Percentiles rank a stretch among this genome's conserved stretches.
Conservation (phyloP, 169 alveolate species). For the Amoebophrya sp. region DNA sequence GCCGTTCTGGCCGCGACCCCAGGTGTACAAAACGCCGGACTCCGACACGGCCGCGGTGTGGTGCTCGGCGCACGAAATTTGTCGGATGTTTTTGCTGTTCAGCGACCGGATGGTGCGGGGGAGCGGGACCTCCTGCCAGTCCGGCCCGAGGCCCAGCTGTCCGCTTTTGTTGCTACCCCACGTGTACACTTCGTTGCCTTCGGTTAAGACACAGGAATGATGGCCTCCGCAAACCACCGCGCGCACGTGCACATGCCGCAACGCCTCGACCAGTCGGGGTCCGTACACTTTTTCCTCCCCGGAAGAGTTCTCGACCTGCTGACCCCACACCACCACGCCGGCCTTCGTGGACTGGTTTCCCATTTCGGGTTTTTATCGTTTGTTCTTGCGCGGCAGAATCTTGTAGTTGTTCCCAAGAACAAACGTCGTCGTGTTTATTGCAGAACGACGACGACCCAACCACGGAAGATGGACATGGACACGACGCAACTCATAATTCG, state of each 20-base stretch:
- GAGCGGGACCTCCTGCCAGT: not conserved
- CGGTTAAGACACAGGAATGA: not conserved
- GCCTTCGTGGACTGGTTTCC: not conserved
- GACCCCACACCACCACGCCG: not conserved
- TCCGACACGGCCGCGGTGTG: slow-evolving; percentile 45
- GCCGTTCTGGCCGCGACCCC: slow-evolving; percentile 50
- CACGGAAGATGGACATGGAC: too few species aligned
- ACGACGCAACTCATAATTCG: too few species aligned
- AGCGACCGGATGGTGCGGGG: not conserved
- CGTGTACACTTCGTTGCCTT: not conserved
- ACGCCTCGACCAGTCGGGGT: not conserved
- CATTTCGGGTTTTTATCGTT: too few species aligned
- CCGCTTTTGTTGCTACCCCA: not conserved
- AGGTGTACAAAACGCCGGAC: slow-evolving; percentile 43
- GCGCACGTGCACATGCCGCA: not conserved
- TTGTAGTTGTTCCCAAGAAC: too few species aligned
- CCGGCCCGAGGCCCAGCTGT: not conserved
- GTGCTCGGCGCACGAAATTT: slow-evolving; percentile 47
- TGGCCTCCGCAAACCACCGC: not conserved
- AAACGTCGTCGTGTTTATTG: too few species aligned
- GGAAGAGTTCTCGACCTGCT: not conserved
- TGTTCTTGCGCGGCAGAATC: too few species aligned
- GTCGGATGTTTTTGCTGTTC: slow-evolving; percentile 30
- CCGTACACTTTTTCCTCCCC: not conserved
- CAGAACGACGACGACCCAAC: too few species aligned